Evolutionary conservation across 331 rosid species (phyloP).

Genomic region (Spiraea crenata): DNA sequence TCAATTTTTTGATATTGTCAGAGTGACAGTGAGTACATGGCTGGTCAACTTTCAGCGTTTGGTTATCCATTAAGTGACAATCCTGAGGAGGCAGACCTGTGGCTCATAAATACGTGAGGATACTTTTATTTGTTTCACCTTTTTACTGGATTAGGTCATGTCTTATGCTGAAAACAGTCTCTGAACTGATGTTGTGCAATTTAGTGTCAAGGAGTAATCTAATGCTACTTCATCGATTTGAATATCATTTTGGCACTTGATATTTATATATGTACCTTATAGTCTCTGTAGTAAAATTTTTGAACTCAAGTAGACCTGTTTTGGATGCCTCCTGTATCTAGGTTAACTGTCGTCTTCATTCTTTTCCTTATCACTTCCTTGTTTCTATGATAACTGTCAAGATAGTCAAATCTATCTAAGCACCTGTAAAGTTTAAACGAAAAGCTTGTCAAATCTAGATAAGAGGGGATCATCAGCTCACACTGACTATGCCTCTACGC

Average conservation of each 20-base stretch:
- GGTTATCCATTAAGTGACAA: constrained; percentile 77
- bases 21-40: constrained; percentile 99
- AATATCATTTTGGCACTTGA: constrained; percentile 7
- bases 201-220: neutral
- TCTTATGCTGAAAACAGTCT: neutral
- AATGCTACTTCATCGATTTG: neutral
- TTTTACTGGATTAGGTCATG: neutral
- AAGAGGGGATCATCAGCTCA: too few relatives aligned
- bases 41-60: constrained; percentile 93
- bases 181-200: neutral
- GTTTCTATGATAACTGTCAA: constrained; percentile 4
- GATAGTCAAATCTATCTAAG: neutral
- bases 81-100: constrained; percentile 87
- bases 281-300: neutral
- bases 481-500: too few relatives aligned
- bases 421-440: neutral
- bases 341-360: neutral
- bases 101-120: constrained; percentile 95
- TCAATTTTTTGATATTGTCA: constrained; percentile 23
- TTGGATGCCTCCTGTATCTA: neutral
- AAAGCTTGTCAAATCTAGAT: neutral
- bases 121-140: constrained; percentile 8
- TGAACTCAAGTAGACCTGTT: neutral
- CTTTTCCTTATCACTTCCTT: neutral
- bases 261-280: neutral